Conservation (phyloP, 768 basidiomycete species). For the Piloderma croceum region DNA sequence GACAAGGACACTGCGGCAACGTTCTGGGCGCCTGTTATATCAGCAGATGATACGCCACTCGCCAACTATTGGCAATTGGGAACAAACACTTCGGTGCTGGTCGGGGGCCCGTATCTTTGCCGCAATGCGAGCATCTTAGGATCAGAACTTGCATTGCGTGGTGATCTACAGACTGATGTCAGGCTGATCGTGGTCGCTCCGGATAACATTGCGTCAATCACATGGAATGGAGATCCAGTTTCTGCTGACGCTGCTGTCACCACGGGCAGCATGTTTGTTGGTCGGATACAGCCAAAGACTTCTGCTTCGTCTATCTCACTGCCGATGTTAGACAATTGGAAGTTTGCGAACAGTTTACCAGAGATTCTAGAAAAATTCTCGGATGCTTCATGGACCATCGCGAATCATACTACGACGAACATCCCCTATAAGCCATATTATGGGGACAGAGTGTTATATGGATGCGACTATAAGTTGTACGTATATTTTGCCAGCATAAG, state of each 20-base stretch:
- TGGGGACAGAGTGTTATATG: constrained; percentile 74
- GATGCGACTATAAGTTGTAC: constrained; percentile 84
- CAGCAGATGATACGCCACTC: constrained; percentile 37
- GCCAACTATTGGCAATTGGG: constrained; percentile 69
- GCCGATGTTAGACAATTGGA: constrained; percentile 63
- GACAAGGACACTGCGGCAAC: constrained; percentile 62
- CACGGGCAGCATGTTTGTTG: constrained; percentile 43
- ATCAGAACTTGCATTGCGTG: constrained; percentile 51
- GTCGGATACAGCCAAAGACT: constrained; percentile 33
- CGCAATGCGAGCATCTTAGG: constrained; percentile 44
- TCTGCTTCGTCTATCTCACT: constrained; percentile 28
- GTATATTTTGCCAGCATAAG: constrained; percentile 17
- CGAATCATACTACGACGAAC: constrained; percentile 69
- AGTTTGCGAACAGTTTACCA: constrained; percentile 68
- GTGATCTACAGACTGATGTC: constrained; percentile 60
- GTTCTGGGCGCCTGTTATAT: constrained; percentile 72
- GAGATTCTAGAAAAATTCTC: constrained; percentile 55
- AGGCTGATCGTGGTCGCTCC: constrained; percentile 63
- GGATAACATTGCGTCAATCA: constrained; percentile 42
- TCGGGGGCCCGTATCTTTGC: constrained; percentile 62
- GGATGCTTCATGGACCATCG: constrained; percentile 60
- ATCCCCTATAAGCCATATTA: constrained; percentile 64
- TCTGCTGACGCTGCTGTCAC: constrained; percentile 30
- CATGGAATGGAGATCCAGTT: constrained; percentile 65
- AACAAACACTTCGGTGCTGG: constrained; percentile 60